Evolutionary conservation across 129 eudicot species (phyloP).

Genomic region (Flaveria bidentis): DNA sequence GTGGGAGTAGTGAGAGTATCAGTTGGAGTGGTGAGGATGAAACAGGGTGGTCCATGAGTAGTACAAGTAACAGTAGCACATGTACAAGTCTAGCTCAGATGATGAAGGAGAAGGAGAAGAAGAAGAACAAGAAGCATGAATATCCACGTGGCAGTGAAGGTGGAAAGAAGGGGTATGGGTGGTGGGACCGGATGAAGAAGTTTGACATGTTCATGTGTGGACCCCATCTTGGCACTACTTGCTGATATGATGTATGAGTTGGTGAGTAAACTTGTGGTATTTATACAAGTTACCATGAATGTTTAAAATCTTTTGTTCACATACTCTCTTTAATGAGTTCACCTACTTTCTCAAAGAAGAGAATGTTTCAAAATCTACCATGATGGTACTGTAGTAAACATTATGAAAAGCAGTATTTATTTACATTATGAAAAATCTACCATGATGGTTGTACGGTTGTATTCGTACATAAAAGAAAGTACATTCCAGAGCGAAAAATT

Average conservation of each 20-base stretch:
- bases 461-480: no score
- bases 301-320: slow-evolving; percentile 17
- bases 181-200: slow-evolving; percentile 71
- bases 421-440: background rate
- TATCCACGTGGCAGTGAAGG: slow-evolving; percentile 34
- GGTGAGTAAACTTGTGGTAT: background rate
- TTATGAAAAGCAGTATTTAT: background rate
- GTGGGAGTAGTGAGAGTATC: slow-evolving; percentile 44
- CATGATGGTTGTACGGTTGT: no score
- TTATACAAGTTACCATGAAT: slow-evolving; percentile 15
- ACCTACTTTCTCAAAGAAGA: slow-evolving; percentile 10
- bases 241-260: background rate
- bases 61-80: slow-evolving; percentile 41
- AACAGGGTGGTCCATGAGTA: slow-evolving; percentile 34
- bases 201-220: slow-evolving; percentile 70
- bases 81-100: slow-evolving; percentile 41
- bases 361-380: slow-evolving; percentile 6
- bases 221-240: slow-evolving; percentile 16
- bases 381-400: background rate
- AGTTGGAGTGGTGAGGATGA: slow-evolving; percentile 48
- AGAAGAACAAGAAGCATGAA: background rate
- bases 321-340: slow-evolving; percentile 5
- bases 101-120: slow-evolving; percentile 43
- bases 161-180: slow-evolving; percentile 49
- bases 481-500: no score